These are phyloP conservation scores for Massospora cicadina DNA, from an alignment of 371 early-diverging fungal species.

Conservation along the genomic window DNA sequence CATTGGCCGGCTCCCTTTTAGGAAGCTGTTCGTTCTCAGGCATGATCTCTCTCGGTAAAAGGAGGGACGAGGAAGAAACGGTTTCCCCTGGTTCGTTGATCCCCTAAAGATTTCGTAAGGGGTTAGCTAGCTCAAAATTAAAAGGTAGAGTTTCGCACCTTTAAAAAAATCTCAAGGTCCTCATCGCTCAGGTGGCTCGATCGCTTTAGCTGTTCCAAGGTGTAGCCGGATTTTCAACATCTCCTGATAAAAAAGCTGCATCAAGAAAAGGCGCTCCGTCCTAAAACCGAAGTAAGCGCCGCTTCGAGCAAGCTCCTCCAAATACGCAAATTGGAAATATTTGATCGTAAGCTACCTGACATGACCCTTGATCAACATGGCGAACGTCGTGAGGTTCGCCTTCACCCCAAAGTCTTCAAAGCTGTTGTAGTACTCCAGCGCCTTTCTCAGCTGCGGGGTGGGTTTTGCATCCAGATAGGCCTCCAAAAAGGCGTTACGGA, in stretches of 20 bases:
- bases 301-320: no score
- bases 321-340: background rate
- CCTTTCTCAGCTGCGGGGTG: constrained; percentile 32
- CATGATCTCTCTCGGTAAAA: background rate
- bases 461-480: constrained; percentile 35
- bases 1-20: background rate
- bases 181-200: constrained; percentile 23
- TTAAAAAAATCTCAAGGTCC: constrained; percentile 24
- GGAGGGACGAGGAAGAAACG: background rate
- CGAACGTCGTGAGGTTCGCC: constrained; percentile 51
- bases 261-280: constrained; percentile 29
- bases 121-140: background rate
- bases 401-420: constrained; percentile 28
- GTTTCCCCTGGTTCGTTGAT: background rate
- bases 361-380: constrained; percentile 50
- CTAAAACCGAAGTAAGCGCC: constrained; percentile 17
- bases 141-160: constrained; percentile 16
- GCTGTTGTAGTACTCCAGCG: constrained; percentile 55
- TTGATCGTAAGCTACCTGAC: constrained; percentile 28
- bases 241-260: constrained; percentile 39
- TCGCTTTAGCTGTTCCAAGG: constrained; percentile 21
- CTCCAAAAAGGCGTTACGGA: constrained; percentile 71
- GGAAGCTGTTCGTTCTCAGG: background rate
- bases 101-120: constrained; percentile 2
- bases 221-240: constrained; percentile 31